Evolutionary conservation across 495 filamentous ascomycete species (phyloP), one percentile per base, ranked within the genome.

Genomic region (Neurospora tetrasperma): DNA sequence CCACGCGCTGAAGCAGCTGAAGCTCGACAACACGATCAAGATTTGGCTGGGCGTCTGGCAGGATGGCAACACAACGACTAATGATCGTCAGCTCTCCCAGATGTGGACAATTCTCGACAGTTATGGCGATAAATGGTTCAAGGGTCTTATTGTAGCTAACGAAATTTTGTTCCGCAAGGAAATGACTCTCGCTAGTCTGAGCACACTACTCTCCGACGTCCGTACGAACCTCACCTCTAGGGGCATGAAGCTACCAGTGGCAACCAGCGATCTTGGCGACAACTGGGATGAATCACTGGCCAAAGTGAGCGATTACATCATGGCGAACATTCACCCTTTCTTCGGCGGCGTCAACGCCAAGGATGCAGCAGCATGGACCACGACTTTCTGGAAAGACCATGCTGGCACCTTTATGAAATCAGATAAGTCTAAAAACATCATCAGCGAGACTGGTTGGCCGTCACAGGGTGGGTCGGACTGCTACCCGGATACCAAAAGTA

Each of bases 251-350:
- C 84, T 98, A 31, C 90, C 90, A 0, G 86, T 99, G n/a, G 93
- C 93, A 1, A 97, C 94, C 0, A 91, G 90, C 5, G 96, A 99
- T 81, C 86, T 99, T 5, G 96, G 96, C 18, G 91, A 94, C 74
- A 91, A 94, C 78, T 98, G 96, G 96, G 90, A 89, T 3, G 75
- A 84, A 2, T 77, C 84, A 0, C 86, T 99, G 18, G 90, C 92
- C 0, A 71, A 78, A 6, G 84, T 88, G 68, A 90, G 93, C 54
- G 96, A 98, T 75, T 87, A 92, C 74, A 89, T 98, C 78, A 98
- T 98, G 95, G 92, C 93, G 23, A 99, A 99, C 79, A 90, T 98
- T 42, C 96, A 99, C 81, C 96, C 96, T 2, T 98, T 99, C 86
- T 99, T 99, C 77, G 93, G 89, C 5, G 96, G 96, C 71, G 89